phyloP scores from a whole-genome alignment of 1,284 basidiomycete species.

The Cutaneotrichosporon dermatis region DNA sequence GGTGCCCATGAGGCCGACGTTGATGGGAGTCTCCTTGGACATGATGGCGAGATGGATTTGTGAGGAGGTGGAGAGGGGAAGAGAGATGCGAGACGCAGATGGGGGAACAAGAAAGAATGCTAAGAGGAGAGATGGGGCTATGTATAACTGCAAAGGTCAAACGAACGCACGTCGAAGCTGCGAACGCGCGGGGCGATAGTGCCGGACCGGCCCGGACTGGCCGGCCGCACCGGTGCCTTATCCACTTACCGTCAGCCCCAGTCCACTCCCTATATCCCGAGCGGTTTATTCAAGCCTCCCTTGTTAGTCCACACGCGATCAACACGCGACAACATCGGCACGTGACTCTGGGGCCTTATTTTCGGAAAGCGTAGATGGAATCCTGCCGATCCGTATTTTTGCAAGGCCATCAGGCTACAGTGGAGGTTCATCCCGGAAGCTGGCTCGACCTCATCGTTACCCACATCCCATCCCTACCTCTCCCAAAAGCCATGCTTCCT shows the following conservation, averaged over 20 bases:
- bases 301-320: neutral
- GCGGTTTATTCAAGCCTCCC: too few relatives aligned
- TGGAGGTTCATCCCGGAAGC: too few relatives aligned
- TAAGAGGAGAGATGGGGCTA: neutral
- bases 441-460: neutral
- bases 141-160: too few relatives aligned
- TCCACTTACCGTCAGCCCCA: too few relatives aligned
- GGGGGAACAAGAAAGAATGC: neutral
- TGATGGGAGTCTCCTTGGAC: constrained; percentile 31
- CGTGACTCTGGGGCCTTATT: neutral
- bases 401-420: neutral
- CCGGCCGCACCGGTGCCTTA: too few relatives aligned
- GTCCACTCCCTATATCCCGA: too few relatives aligned
- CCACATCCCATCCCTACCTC: neutral
- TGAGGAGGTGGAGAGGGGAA: neutral
- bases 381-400: neutral
- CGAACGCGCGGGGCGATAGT: too few relatives aligned
- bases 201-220: too few relatives aligned
- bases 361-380: neutral
- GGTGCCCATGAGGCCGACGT: constrained; percentile 47
- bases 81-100: neutral
- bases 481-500: constrained; percentile 2
- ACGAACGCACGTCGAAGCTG: too few relatives aligned
- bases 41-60: neutral
- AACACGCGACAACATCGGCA: neutral